phyloP scores from a whole-genome alignment of 495 filamentous ascomycete genomes.

The Neurospora hispaniola region DNA sequence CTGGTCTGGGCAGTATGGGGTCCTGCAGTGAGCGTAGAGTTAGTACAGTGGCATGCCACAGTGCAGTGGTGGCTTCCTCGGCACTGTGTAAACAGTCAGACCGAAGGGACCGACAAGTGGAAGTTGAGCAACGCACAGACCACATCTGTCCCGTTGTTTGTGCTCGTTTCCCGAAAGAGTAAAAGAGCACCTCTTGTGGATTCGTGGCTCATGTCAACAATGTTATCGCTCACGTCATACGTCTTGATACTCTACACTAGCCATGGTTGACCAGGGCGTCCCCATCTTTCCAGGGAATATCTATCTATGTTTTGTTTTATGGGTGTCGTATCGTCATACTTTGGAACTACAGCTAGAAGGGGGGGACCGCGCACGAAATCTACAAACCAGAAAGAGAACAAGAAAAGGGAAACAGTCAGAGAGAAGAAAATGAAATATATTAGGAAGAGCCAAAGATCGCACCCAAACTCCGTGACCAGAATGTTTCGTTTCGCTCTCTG shows the following conservation, averaged over 20 bases:
- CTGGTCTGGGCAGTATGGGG: not conserved
- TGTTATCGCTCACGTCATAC: not conserved
- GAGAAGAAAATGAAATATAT: not conserved
- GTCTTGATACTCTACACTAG: not conserved
- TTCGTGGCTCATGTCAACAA: not conserved
- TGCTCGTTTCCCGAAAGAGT: not conserved
- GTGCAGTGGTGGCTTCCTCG: not conserved
- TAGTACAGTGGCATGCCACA: not conserved
- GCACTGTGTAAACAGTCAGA: not conserved
- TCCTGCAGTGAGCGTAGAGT: not conserved
- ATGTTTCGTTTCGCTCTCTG: conserved; percentile 1
- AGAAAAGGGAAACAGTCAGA: not conserved
- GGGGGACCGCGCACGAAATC: not conserved
- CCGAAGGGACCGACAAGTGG: not conserved
- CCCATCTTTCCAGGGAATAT: not conserved
- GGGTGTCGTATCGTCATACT: not conserved
- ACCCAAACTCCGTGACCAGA: conserved; percentile 1
- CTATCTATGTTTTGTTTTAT: not conserved
- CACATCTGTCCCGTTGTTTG: not conserved
- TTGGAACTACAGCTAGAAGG: not conserved
- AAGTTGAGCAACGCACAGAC: not conserved
- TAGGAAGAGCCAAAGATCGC: conserved; percentile 1
- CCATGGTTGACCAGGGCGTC: not conserved
- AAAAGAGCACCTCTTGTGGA: not conserved
- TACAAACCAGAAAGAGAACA: not conserved